Evolutionary conservation across 768 basidiomycete species (phyloP), one percentile per base, ranked within the genome.

Genomic region (Crepidotus variabilis): DNA sequence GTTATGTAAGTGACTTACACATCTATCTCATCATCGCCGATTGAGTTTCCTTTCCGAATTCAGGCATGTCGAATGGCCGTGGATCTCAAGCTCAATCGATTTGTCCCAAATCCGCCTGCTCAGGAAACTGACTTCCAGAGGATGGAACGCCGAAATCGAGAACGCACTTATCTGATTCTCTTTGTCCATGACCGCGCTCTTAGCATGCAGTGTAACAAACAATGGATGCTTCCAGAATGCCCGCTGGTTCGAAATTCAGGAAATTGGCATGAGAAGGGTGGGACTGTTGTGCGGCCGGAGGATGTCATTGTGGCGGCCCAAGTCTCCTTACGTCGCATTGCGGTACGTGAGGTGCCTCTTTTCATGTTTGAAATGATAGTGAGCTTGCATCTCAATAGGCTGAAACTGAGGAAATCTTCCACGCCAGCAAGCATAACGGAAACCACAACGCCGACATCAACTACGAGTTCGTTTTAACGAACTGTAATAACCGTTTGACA

Each of bases 151-250:
- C 85, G 92, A 34, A 92, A 93, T 64, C 79, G 88, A 60, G 92
- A 94, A 71, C 82, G 91, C 57, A 92, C 91, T 1, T 93, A 91
- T 68, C 82, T 94, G 49, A 90, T 94, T 13, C 72, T 94, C 13
- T 94, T 89, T 63, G 86, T 91, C 45, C 92, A 94, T 64, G 91
- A 94, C 69, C 86, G 91, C 53, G 90, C 87, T 64, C 78, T 93
- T 47, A 88, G 86, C 71, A 92, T 88, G 70, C 91, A 93, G 69
- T 92, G 91, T 1, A 92, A 91, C 49, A 78, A 88, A 45, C 85
- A 83, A 57, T 92, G 90, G 90, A 93, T 93, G 92, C 78, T 94
- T 18, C 89, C 88, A 8, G 91, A 92, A 74, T 88, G 90, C 65
- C 89, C 92, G 54, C 78, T 92, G 56, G 81, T 92, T 57, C 79